Conservation (phyloP, 2,329 filamentous ascomycete species). For the Cladobotryum mycophilum region DNA sequence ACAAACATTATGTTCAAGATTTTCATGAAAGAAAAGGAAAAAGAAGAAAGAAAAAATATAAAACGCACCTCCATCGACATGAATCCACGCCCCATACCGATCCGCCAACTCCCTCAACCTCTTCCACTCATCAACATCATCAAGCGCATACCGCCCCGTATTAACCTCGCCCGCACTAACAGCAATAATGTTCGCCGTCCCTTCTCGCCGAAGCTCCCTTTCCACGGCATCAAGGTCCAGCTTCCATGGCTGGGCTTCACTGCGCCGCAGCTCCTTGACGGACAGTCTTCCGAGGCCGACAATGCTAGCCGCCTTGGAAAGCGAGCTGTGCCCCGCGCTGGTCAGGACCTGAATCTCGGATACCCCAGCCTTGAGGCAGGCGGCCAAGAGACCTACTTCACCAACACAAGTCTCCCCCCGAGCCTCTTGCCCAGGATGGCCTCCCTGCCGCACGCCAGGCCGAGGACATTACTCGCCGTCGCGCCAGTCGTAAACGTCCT, state of each 20-base stretch:
- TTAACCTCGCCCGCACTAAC: slow-evolving; percentile 90
- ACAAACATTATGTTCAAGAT: not conserved
- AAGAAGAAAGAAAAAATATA: too few species aligned
- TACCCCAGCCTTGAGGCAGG: slow-evolving; percentile 58
- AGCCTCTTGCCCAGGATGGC: slow-evolving; percentile 43
- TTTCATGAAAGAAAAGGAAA: too few species aligned
- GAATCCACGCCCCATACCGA: slow-evolving; percentile 72
- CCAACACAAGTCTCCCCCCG: slow-evolving; percentile 45
- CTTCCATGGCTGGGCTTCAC: slow-evolving; percentile 54
- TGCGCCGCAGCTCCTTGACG: slow-evolving; percentile 54
- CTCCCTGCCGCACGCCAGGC: slow-evolving; percentile 62
- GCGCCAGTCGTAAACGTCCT: slow-evolving; percentile 53
- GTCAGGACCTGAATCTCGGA: slow-evolving; percentile 70
- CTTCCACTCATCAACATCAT: slow-evolving; percentile 54
- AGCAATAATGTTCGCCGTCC: slow-evolving; percentile 65
- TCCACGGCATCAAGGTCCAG: slow-evolving; percentile 64
- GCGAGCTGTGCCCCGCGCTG: slow-evolving; percentile 75
- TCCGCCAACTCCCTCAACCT: slow-evolving; percentile 65
- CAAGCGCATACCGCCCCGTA: slow-evolving; percentile 67
- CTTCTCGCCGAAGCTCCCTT: slow-evolving; percentile 43
- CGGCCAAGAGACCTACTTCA: slow-evolving; percentile 61
- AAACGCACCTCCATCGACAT: slow-evolving; percentile 68
- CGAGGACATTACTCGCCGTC: slow-evolving; percentile 77
- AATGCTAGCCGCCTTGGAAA: slow-evolving; percentile 76
- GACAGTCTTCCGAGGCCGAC: slow-evolving; percentile 68